Evolutionary conservation across 163 green algal genomes (phyloP), one percentile per base, ranked within the genome.

Genomic region (Scenedesmus sp.): DNA sequence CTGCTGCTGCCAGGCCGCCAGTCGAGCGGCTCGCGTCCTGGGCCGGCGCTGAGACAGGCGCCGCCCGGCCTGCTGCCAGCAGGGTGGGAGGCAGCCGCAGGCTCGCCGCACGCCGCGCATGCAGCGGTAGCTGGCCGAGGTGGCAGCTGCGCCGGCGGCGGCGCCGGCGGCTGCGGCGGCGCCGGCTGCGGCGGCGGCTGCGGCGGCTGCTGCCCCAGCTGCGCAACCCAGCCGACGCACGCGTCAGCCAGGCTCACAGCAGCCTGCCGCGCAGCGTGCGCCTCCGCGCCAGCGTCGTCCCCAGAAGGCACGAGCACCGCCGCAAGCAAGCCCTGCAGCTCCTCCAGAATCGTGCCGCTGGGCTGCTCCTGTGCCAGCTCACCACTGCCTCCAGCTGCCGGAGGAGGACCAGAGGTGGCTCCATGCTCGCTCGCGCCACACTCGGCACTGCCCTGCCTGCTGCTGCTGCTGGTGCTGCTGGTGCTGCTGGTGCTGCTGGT

Each of bases 281-380:
- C 67, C 44, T 51, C 67, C 64, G 67, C 44, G 34, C 54, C 62
- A 70, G 62, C 62, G 29, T 14, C 47, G 17, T 48, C 33, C n/a
- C n/a, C n/a, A 0, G 5, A 20, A 67, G 60, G 60, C 17, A 10
- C 60, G 33, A 67, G 33, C 4, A 67, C 33, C 2, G 22, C 60
- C 31, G 29, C 33, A 26, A 67, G 33, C 33, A 67, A 51, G 33
- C 60, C 33, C 33, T 50, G 28, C 60, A 67, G 18, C 60, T 67
- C 60, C 18, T 47, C 60, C 29, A 51, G 60, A 4, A 47, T 2
- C 33, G 33, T 67, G 33, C 33, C 48, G 60, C 60, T 67, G 60
- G 33, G n/a, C 33, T 67, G 60, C 60, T 67, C 31, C 50, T 58
- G 50, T 31, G 58, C 58, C 26, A 22, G 28, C 33, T 51, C 26